Evolutionary conservation across 2,329 filamentous ascomycete species (phyloP).

Genomic region (Alternaria conjuncta): DNA sequence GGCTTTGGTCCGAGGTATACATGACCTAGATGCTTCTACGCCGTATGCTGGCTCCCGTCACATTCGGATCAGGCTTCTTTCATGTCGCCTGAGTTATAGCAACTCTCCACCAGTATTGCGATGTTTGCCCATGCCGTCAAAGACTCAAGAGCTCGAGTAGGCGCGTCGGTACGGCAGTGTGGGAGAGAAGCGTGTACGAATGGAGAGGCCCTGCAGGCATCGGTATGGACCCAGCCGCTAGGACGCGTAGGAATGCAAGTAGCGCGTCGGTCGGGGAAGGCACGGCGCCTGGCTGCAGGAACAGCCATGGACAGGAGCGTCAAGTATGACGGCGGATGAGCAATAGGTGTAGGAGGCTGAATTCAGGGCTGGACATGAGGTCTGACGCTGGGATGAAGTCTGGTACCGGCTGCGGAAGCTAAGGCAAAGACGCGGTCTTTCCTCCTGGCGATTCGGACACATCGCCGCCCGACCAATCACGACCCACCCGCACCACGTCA

Average conservation of each 20-base stretch:
- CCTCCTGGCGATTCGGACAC: slow-evolving; percentile 5
- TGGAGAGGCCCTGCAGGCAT: background rate
- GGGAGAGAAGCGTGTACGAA: background rate
- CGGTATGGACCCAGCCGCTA: background rate
- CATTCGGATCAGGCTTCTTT: background rate
- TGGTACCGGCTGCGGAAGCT: slow-evolving; percentile 11
- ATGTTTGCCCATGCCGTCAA: background rate
- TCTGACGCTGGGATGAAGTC: background rate
- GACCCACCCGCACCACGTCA: background rate
- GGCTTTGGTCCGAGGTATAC: background rate
- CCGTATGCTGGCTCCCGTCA: background rate
- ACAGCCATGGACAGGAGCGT: background rate
- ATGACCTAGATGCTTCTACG: background rate
- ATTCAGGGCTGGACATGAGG: background rate
- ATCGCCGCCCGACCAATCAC: slow-evolving; percentile 13
- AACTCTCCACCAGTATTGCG: background rate
- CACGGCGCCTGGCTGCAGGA: background rate
- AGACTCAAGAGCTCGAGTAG: background rate
- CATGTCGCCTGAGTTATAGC: background rate
- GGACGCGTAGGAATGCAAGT: background rate
- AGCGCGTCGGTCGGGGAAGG: background rate
- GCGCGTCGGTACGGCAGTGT: background rate
- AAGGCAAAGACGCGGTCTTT: slow-evolving; percentile 7
- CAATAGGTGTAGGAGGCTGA: background rate
- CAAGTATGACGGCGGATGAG: background rate